phyloP scores from a whole-genome alignment of 2,329 filamentous ascomycete species.

The Verticillium dahliae region DNA sequence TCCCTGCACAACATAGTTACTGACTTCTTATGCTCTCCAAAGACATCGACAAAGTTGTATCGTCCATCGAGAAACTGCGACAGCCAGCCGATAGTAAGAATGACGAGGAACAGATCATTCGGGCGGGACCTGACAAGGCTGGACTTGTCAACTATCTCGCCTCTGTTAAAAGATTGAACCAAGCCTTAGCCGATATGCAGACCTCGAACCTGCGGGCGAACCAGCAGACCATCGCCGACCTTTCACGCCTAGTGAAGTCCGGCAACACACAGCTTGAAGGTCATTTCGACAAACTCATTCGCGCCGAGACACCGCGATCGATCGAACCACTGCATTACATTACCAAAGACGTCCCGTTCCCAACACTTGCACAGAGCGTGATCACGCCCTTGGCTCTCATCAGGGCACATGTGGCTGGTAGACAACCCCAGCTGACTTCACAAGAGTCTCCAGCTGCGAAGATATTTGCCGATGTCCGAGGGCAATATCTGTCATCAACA shows the following conservation, averaged over 20 bases:
- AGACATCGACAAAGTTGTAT: slow-evolving; percentile 82
- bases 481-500: slow-evolving; percentile 76
- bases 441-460: slow-evolving; percentile 67
- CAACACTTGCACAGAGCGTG: slow-evolving; percentile 69
- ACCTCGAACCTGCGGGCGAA: slow-evolving; percentile 89
- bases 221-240: slow-evolving; percentile 77
- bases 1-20: slow-evolving; percentile 3
- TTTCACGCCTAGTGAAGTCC: slow-evolving; percentile 68
- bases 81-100: slow-evolving; percentile 91
- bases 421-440: slow-evolving; percentile 23
- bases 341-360: slow-evolving; percentile 83
- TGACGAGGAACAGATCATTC: slow-evolving; percentile 85
- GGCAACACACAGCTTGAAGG: slow-evolving; percentile 80
- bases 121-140: slow-evolving; percentile 75
- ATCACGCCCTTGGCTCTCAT: slow-evolving; percentile 72
- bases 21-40: slow-evolving; percentile 10
- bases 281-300: slow-evolving; percentile 71
- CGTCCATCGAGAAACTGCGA: slow-evolving; percentile 80
- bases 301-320: slow-evolving; percentile 67
- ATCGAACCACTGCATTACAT: slow-evolving; percentile 89
- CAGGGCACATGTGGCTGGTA: slow-evolving; percentile 61
- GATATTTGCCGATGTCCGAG: slow-evolving; percentile 80
- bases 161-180: slow-evolving; percentile 82
- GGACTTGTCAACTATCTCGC: slow-evolving; percentile 80
- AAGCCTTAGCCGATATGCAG: slow-evolving; percentile 77